phyloP scores from a whole-genome alignment of 1,139 yeast genomes.

The Zygosaccharomyces pseudobailii region DNA sequence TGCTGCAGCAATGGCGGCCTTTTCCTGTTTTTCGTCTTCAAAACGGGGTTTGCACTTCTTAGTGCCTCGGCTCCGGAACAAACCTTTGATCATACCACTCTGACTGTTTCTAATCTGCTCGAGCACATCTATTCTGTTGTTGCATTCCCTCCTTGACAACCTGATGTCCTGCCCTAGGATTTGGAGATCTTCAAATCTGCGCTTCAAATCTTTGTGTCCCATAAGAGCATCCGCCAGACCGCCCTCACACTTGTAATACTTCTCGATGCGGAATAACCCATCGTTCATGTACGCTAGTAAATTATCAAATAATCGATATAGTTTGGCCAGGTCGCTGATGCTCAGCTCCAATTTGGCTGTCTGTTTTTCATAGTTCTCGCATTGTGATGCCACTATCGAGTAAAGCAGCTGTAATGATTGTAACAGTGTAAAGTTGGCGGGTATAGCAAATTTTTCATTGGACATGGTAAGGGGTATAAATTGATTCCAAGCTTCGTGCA shows the following conservation, averaged over 20 bases:
- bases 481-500: background rate
- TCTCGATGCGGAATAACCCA: slow-evolving; percentile 24
- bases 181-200: slow-evolving; percentile 24
- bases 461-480: slow-evolving; percentile 15
- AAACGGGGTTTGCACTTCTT: slow-evolving; percentile 5
- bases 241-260: slow-evolving; percentile 16
- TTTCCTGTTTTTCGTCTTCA: slow-evolving; percentile 18
- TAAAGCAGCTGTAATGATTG: slow-evolving; percentile 30
- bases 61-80: slow-evolving; percentile 13
- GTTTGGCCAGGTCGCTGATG: slow-evolving; percentile 14
- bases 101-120: slow-evolving; percentile 6
- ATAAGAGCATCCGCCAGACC: slow-evolving; percentile 11
- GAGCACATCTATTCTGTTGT: slow-evolving; percentile 5
- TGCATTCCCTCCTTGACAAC: slow-evolving; percentile 15
- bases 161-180: slow-evolving; percentile 30
- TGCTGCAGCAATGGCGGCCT: slow-evolving; percentile 20
- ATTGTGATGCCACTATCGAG: slow-evolving; percentile 26
- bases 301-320: slow-evolving; percentile 16
- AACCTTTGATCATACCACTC: slow-evolving; percentile 8
- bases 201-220: slow-evolving; percentile 14
- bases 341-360: slow-evolving; percentile 7
- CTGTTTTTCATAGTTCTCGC: slow-evolving; percentile 20
- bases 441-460: slow-evolving; percentile 28
- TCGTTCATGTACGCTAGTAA: slow-evolving; percentile 23
- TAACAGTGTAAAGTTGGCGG: slow-evolving; percentile 26